phyloP scores from a whole-genome alignment of 73 alveolate species.

The Breviolum minutum region DNA sequence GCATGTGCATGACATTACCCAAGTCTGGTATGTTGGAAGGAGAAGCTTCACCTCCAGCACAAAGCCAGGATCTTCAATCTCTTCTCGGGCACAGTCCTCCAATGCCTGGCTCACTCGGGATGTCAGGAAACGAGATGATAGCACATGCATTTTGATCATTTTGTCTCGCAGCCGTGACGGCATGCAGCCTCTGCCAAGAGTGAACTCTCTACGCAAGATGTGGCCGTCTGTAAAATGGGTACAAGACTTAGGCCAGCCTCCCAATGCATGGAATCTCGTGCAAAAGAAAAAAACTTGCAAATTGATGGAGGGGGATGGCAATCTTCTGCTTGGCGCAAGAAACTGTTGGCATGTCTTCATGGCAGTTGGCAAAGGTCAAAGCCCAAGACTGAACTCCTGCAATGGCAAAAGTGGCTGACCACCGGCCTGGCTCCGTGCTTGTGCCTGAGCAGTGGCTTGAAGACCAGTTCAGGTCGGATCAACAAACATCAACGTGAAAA shows the following conservation, averaged over 20 bases:
- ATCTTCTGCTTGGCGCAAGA: too few relatives aligned
- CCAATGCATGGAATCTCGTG: not conserved
- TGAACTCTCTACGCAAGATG: not conserved
- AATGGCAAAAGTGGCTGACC: not conserved
- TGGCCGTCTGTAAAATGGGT: slow-evolving; percentile 8
- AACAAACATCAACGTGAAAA: too few relatives aligned
- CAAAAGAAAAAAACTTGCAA: too few relatives aligned
- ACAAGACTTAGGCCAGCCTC: not conserved
- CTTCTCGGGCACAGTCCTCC: slow-evolving; percentile 22
- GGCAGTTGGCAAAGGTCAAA: too few relatives aligned
- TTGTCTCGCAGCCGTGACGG: too few relatives aligned
- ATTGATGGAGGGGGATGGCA: too few relatives aligned
- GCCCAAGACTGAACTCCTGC: not conserved
- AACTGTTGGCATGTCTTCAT: too few relatives aligned
- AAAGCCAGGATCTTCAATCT: slow-evolving; percentile 3
- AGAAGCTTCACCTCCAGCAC: slow-evolving; percentile 11
- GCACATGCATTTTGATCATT: too few relatives aligned
- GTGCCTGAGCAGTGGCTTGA: not conserved
- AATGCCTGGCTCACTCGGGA: not conserved
- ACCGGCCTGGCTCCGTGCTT: slow-evolving; percentile 1
- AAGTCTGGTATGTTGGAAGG: too few relatives aligned
- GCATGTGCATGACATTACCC: not conserved
- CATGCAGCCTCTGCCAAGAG: slow-evolving; percentile 24
- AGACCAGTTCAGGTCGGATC: too few relatives aligned
- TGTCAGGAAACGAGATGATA: too few relatives aligned